phyloP scores from a whole-genome alignment of 2,329 filamentous ascomycete species.

The Exutisphaerella laricina region DNA sequence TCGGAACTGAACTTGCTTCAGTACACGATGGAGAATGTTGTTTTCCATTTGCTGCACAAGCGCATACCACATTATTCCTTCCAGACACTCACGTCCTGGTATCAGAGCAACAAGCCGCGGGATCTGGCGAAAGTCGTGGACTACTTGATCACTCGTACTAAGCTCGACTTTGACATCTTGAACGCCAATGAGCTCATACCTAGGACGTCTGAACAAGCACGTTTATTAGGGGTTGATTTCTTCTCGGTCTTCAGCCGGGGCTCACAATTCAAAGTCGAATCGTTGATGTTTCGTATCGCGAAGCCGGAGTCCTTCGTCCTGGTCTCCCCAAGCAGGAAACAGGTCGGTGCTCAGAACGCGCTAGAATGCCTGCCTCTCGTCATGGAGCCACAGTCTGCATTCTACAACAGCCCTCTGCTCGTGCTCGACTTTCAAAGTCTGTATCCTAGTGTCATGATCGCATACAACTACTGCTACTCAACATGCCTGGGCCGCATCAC shows the following conservation, averaged over 20 bases:
- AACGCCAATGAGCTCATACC: slow-evolving; percentile 84
- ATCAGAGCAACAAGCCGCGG: slow-evolving; percentile 59
- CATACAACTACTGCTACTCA: slow-evolving; percentile 98
- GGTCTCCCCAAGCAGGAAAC: slow-evolving; percentile 81
- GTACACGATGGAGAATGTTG: slow-evolving; percentile 95
- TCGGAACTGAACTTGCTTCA: slow-evolving; percentile 86
- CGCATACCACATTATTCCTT: slow-evolving; percentile 84
- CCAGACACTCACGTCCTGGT: slow-evolving; percentile 76
- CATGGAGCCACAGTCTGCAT: slow-evolving; percentile 94
- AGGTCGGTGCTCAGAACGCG: slow-evolving; percentile 90
- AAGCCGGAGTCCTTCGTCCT: slow-evolving; percentile 94
- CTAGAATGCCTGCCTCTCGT: slow-evolving; percentile 90
- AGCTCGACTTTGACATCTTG: slow-evolving; percentile 82
- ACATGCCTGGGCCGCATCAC: slow-evolving; percentile 84
- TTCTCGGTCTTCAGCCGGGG: slow-evolving; percentile 92
- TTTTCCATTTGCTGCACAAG: slow-evolving; percentile 80
- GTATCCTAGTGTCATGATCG: slow-evolving; percentile 98
- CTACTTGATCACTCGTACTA: slow-evolving; percentile 70
- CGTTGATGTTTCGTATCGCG: slow-evolving; percentile 96
- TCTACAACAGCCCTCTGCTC: slow-evolving; percentile 83
- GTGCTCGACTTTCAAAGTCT: slow-evolving; percentile 95
- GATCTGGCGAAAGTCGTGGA: slow-evolving; percentile 70
- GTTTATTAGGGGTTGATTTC: slow-evolving; percentile 90
- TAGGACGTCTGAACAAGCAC: slow-evolving; percentile 88
- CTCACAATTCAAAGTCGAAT: slow-evolving; percentile 98